A percentile compares a stretch with the other conserved stretches of the same genome.
Evolutionary conservation across 179 eudicot species (phyloP).

Genomic region (Patellifolia procumbens): DNA sequence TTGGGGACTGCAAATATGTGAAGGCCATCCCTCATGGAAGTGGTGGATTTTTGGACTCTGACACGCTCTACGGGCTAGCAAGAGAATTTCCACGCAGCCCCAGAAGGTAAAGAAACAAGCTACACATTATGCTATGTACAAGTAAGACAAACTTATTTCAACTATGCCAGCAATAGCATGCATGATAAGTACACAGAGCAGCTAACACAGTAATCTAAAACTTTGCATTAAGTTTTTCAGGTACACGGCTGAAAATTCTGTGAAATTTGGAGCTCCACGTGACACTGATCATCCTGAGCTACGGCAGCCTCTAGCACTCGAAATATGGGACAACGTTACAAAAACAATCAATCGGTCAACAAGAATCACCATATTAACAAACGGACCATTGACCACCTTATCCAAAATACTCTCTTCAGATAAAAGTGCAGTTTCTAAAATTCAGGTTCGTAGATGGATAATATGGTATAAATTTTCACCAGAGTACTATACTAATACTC

Average conservation of each 20-base stretch:
- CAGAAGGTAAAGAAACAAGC: slow-evolving; percentile 49
- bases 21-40: slow-evolving; percentile 82
- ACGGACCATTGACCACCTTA: slow-evolving; percentile 77
- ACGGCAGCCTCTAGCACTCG: slow-evolving; percentile 63
- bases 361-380: slow-evolving; percentile 53
- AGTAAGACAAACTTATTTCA: background rate
- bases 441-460: slow-evolving; percentile 50
- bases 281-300: slow-evolving; percentile 62
- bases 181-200: background rate
- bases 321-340: slow-evolving; percentile 58
- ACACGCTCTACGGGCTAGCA: slow-evolving; percentile 84
- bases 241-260: slow-evolving; percentile 67
- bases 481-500: background rate
- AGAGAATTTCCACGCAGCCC: slow-evolving; percentile 77
- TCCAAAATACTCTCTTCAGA: slow-evolving; percentile 61
- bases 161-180: background rate
- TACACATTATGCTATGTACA: background rate
- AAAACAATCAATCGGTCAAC: slow-evolving; percentile 37
- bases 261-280: slow-evolving; percentile 62
- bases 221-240: slow-evolving; percentile 26
- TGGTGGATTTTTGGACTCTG: slow-evolving; percentile 88
- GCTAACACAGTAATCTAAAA: background rate
- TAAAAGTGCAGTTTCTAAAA: slow-evolving; percentile 42
- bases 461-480: background rate
- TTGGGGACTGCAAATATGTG: slow-evolving; percentile 71